Conservation (phyloP, 192 early-diverging fungal species). For the Nowakowskiella sp. region DNA sequence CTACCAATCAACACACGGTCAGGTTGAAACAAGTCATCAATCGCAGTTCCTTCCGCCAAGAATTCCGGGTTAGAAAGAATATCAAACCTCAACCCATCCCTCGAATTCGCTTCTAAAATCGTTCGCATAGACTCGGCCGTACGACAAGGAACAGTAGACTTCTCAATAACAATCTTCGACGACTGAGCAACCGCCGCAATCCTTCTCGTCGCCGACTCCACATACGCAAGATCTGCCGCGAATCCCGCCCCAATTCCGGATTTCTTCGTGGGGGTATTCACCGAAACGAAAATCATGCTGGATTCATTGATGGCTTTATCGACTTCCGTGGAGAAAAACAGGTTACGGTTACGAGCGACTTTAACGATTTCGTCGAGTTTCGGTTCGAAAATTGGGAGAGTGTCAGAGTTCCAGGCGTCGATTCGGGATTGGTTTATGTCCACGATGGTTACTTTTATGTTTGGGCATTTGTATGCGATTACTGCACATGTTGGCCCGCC, state of each 20-base stretch:
- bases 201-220: constrained; percentile 71
- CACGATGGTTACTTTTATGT: constrained; percentile 84
- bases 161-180: constrained; percentile 88
- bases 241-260: constrained; percentile 66
- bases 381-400: constrained; percentile 86
- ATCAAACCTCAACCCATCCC: constrained; percentile 60
- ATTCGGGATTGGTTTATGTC: constrained; percentile 75
- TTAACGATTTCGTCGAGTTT: constrained; percentile 82
- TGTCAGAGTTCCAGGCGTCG: constrained; percentile 80
- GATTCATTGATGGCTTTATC: constrained; percentile 67
- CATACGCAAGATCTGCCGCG: constrained; percentile 75
- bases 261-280: constrained; percentile 88
- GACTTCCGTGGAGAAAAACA: constrained; percentile 80
- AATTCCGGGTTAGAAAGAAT: constrained; percentile 95
- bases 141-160: constrained; percentile 90
- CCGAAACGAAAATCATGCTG: constrained; percentile 86
- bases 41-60: constrained; percentile 87
- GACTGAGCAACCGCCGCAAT: constrained; percentile 73
- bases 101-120: constrained; percentile 73
- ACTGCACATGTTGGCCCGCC: constrained; percentile 89
- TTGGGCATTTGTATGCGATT: constrained; percentile 81
- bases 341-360: constrained; percentile 64
- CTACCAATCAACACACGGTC: constrained; percentile 88
- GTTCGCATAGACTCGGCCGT: constrained; percentile 77
- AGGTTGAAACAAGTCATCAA: constrained; percentile 71